A percentile compares a stretch with the other conserved stretches of the same genome.
phyloP scores from a whole-genome alignment of 140 eudicot species.

The Erigeron philadelphicus region DNA sequence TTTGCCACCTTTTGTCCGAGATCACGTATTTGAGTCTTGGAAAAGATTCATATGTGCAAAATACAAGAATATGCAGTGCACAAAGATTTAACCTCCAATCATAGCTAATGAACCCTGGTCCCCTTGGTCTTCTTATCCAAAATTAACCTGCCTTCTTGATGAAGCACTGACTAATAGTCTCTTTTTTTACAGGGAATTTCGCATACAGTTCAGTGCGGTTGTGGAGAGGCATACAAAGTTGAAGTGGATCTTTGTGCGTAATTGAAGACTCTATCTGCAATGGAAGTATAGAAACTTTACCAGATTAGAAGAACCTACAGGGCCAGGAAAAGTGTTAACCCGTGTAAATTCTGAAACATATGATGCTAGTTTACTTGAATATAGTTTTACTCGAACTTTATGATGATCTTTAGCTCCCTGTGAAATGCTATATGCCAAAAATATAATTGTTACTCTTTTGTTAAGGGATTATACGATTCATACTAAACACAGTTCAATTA shows the following conservation, averaged over 20 bases:
- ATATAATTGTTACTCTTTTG: background rate
- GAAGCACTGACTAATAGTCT: background rate
- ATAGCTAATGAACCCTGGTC: background rate
- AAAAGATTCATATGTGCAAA: too few relatives aligned
- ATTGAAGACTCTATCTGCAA: slow-evolving; percentile 5
- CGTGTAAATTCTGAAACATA: too few relatives aligned
- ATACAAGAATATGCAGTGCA: too few relatives aligned
- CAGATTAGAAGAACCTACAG: background rate
- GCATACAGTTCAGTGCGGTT: slow-evolving; percentile 53
- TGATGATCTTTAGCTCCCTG: background rate
- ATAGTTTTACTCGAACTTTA: background rate
- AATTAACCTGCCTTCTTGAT: background rate
- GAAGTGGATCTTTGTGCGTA: slow-evolving; percentile 31
- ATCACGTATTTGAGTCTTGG: too few relatives aligned
- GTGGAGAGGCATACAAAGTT: slow-evolving; percentile 65
- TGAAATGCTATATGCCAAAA: background rate
- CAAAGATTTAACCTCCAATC: background rate
- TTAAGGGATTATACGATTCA: background rate
- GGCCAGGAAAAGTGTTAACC: background rate
- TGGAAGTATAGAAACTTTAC: background rate
- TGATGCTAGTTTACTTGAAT: background rate
- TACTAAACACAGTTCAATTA: background rate
- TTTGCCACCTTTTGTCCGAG: background rate
- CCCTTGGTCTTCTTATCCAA: background rate
- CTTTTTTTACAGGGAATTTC: slow-evolving; percentile 52